Percentiles rank a stretch among this genome's conserved stretches.
Conservation (phyloP, 371 early-diverging fungal genomes). For the Gilbertella persicaria region DNA sequence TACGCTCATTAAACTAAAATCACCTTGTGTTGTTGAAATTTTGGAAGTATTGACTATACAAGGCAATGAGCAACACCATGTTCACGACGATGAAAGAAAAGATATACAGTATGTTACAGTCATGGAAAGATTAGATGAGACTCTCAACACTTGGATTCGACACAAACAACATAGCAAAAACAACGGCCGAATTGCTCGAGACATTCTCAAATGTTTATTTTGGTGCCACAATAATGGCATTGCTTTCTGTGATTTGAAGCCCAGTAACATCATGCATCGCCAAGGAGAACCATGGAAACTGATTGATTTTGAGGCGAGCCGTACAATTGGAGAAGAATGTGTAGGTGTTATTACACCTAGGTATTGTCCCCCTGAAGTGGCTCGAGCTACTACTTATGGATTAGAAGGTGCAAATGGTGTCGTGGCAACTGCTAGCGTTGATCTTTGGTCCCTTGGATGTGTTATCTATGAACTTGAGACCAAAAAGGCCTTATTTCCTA, state of each 20-base stretch:
- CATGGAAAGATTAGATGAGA: slow-evolving; percentile 45
- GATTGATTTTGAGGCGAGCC: slow-evolving; percentile 52
- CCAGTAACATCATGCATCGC: slow-evolving; percentile 46
- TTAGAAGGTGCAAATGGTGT: slow-evolving; percentile 52
- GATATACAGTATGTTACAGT: slow-evolving; percentile 41
- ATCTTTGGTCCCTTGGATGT: slow-evolving; percentile 53
- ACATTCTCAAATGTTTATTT: slow-evolving; percentile 33
- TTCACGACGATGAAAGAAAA: slow-evolving; percentile 24
- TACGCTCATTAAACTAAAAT: slow-evolving; percentile 39
- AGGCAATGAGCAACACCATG: slow-evolving; percentile 13
- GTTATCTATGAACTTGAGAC: slow-evolving; percentile 52
- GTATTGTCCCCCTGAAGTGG: slow-evolving; percentile 49
- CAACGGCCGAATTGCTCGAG: slow-evolving; percentile 24
- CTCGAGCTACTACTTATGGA: slow-evolving; percentile 51
- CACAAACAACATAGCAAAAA: neutral
- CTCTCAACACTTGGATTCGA: slow-evolving; percentile 23
- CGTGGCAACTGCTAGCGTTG: slow-evolving; percentile 49
- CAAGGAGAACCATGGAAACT: slow-evolving; percentile 34
- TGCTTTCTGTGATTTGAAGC: slow-evolving; percentile 37
- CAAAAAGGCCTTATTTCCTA: slow-evolving; percentile 41
- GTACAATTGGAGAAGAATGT: slow-evolving; percentile 41
- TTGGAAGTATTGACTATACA: slow-evolving; percentile 51
- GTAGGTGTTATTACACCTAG: slow-evolving; percentile 28
- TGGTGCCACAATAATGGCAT: slow-evolving; percentile 46
- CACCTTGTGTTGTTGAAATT: slow-evolving; percentile 40